These are phyloP conservation scores for Trichoderma gracile DNA, from an alignment of 2,329 filamentous ascomycete genomes.

Conservation along the genomic window DNA sequence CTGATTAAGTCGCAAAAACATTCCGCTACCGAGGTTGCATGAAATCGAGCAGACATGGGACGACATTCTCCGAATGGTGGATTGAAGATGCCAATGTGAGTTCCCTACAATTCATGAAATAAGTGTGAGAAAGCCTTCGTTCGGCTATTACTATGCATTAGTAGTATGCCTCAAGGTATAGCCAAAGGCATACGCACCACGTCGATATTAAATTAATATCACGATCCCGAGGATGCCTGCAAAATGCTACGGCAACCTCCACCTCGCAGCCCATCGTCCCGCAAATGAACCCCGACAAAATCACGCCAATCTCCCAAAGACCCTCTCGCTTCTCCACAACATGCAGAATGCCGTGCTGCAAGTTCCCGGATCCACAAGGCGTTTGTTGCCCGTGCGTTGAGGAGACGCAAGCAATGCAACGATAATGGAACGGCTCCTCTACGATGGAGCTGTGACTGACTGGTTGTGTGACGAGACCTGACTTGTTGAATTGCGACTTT, in stretches of 20 bases:
- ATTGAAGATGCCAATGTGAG: neutral
- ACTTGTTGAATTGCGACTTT: too few relatives aligned
- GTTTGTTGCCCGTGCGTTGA: neutral
- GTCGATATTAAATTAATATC: too few relatives aligned
- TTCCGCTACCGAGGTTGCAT: neutral
- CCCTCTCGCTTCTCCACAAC: constrained; percentile 9
- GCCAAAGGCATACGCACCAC: neutral
- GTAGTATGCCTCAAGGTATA: neutral
- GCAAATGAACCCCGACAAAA: neutral
- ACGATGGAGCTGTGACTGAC: too few relatives aligned
- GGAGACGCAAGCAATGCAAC: too few relatives aligned
- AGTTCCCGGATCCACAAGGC: constrained; percentile 17
- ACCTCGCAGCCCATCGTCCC: neutral
- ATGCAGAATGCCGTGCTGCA: constrained; percentile 11
- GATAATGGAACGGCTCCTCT: too few relatives aligned
- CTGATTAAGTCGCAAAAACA: neutral
- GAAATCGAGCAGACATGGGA: neutral
- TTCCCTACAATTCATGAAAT: neutral
- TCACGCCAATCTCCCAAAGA: constrained; percentile 4
- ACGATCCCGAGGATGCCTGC: neutral
- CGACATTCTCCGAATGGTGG: neutral
- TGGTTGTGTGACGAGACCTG: too few relatives aligned
- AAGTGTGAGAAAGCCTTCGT: neutral
- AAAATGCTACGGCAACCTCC: neutral
- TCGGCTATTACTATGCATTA: neutral